Percentiles rank a stretch among this genome's conserved stretches.
Evolutionary conservation across 2,329 filamentous ascomycete genomes (phyloP).

Genomic region (Hymenoscyphus albidus): DNA sequence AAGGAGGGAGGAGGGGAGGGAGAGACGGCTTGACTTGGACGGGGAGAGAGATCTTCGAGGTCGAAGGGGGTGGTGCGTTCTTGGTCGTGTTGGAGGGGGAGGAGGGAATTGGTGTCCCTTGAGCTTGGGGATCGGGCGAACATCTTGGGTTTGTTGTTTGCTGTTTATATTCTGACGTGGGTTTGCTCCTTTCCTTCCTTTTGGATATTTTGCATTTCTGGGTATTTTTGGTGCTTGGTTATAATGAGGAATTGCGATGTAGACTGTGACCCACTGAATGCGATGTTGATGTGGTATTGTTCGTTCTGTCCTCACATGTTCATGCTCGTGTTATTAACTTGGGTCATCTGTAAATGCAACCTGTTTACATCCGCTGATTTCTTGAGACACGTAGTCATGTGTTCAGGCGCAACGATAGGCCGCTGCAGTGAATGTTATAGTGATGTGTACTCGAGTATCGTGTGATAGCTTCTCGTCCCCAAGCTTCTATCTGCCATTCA

Average conservation of each 20-base stretch:
- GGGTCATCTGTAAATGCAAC: conserved; percentile 11
- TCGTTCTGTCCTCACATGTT: conserved; percentile 18
- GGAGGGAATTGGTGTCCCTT: conserved; percentile 23
- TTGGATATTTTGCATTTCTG: not conserved
- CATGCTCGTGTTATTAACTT: not conserved
- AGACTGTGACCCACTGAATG: too few relatives aligned
- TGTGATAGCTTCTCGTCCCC: too few relatives aligned
- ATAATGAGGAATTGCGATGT: too few relatives aligned
- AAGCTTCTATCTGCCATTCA: too few relatives aligned
- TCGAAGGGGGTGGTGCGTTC: conserved; percentile 17
- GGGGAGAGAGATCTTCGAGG: conserved; percentile 27
- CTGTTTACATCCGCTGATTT: not conserved
- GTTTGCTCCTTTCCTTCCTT: not conserved
- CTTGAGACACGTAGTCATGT: conserved; percentile 15
- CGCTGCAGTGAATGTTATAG: not conserved
- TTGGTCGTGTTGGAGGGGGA: conserved; percentile 18
- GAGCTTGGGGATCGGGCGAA: conserved; percentile 25
- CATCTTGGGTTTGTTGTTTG: conserved; percentile 17
- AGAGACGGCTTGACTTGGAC: conserved; percentile 13
- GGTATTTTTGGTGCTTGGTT: not conserved
- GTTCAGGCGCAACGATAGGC: not conserved
- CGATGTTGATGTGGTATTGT: not conserved
- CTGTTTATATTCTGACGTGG: not conserved
- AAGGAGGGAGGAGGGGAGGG: conserved; percentile 29
- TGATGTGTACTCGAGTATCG: not conserved